Conservation (phyloP, 129 eudicot genomes). For the Flaveria bidentis region DNA sequence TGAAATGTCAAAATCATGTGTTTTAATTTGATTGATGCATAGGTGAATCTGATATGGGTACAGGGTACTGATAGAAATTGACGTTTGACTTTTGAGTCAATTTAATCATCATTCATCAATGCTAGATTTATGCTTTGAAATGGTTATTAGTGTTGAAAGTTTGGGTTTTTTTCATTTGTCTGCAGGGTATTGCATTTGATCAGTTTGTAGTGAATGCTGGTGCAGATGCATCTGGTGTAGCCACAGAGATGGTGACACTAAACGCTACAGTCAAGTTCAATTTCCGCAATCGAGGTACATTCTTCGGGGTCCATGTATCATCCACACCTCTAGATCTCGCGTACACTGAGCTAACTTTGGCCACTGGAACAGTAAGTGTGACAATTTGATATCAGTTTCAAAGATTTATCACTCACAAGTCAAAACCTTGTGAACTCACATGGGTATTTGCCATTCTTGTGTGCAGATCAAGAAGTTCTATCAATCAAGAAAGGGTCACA, state of each 20-base stretch:
- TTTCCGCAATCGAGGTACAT: constrained; percentile 70
- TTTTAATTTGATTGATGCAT: background rate
- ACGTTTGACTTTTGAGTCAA: too few relatives aligned
- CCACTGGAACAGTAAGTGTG: constrained; percentile 67
- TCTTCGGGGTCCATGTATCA: constrained; percentile 89
- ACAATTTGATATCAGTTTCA: background rate
- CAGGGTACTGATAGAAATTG: too few relatives aligned
- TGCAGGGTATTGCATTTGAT: constrained; percentile 77
- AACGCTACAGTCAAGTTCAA: constrained; percentile 64
- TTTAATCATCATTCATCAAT: background rate
- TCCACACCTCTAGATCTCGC: constrained; percentile 69
- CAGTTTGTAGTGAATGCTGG: constrained; percentile 73
- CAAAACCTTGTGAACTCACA: background rate
- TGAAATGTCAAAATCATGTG: background rate
- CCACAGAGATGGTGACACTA: constrained; percentile 76
- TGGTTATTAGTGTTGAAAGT: background rate
- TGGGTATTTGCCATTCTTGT: background rate
- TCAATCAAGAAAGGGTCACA: constrained; percentile 73
- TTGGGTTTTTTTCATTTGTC: background rate
- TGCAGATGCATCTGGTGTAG: constrained; percentile 69
- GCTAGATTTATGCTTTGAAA: background rate
- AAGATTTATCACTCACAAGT: too few relatives aligned
- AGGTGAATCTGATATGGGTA: too few relatives aligned
- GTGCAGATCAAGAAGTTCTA: constrained; percentile 67
- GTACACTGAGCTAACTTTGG: constrained; percentile 56